Evolutionary conservation across 257 asterid species (phyloP), one percentile per base, ranked within the genome.

Genomic region (Leptodermis oblonga): DNA sequence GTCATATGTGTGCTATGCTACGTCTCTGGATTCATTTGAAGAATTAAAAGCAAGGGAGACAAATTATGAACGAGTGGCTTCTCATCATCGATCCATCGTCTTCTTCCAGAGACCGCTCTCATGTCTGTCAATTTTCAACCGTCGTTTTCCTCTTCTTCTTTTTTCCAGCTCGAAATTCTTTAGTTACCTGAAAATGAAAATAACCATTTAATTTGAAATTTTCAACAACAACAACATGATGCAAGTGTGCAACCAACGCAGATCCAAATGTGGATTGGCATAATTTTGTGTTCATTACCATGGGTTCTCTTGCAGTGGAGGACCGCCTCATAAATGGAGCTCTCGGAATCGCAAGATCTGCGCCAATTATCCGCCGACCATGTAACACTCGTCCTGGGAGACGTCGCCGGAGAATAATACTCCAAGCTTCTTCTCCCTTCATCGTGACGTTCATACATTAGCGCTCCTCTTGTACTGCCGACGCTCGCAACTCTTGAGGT

Each of bases 281-380:
- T 43, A 43, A 43, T 43, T 43, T 4, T 43, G 13, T 5, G 23
- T n/a, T 39, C n/a, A 45, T 5, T 77, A 86, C 95, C 87, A 43
- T 81, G 84, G 70, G 92, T 92, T 86, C 84, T 88, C 74, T 92
- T 92, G 80, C 98, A 92, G 52, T 92, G 97, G 48, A 89, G 92
- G 37, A 92, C 96, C 7, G 98, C 98, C 79, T 92, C 98, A 71
- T 84, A 73, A 65, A 92, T 92, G 12, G 97, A 88, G 80, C 88
- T 85, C 83, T 92, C 98, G 4, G 98, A 92, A 68, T 92, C 98
- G 72, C 96, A 89, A 30, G 95, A 91, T 67, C 85, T 79, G 5
- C 96, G 82, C 91, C 92, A 87, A 52, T 79, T 79, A 64, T 86
- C 92, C 42, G 71, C 78, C 9, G 95, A 87, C 63, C 77, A 83